Evolutionary conservation across 2,329 filamentous ascomycete species (phyloP).

Genomic region (Penicillium sp.): DNA sequence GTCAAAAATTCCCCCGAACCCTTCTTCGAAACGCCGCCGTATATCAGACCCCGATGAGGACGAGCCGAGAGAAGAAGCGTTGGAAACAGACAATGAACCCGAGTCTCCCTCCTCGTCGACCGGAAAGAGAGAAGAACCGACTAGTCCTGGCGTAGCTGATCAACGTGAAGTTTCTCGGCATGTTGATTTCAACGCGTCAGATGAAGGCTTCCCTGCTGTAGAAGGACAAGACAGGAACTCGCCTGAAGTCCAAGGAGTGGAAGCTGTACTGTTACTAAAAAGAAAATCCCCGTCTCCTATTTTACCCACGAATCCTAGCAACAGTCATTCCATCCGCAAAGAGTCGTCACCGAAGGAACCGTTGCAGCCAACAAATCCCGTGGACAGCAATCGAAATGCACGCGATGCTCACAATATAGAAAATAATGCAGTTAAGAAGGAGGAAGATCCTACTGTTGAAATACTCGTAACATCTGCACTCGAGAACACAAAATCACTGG

Average conservation of each 20-base stretch:
- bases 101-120: not conserved
- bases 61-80: not conserved
- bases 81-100: not conserved
- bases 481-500: conserved; percentile 54
- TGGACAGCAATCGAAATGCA: not conserved
- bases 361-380: not conserved
- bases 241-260: conserved; percentile 1
- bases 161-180: not conserved
- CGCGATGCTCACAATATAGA: not conserved
- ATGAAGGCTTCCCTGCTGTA: not conserved
- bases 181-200: not conserved
- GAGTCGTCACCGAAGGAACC: not conserved
- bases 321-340: not conserved
- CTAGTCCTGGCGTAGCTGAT: not conserved
- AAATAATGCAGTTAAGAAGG: not conserved
- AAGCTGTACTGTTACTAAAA: not conserved
- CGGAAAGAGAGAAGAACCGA: not conserved
- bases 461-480: conserved; percentile 68
- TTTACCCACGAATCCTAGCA: not conserved
- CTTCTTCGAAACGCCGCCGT: conserved; percentile 22
- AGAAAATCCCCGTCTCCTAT: not conserved
- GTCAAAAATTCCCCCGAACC: not conserved
- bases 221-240: not conserved
- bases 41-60: conserved; percentile 19
- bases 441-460: conserved; percentile 40